Conservation (phyloP, 768 basidiomycete genomes). For the Fistulinella prunicolor region DNA sequence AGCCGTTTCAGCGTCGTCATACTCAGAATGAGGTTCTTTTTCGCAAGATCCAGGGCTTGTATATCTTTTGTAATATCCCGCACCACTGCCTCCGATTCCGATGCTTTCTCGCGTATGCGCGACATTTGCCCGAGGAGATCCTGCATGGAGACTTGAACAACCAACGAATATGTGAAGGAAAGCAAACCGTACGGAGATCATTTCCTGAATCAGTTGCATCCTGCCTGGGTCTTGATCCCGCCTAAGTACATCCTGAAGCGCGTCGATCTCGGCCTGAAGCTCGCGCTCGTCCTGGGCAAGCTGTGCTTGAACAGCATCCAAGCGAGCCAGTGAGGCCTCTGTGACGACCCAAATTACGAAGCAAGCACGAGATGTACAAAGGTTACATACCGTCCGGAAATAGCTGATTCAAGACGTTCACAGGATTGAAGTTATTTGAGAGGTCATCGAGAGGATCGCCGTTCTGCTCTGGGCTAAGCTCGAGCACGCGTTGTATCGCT, state of each 20-base stretch:
- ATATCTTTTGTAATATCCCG: slow-evolving; percentile 96
- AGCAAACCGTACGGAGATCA: slow-evolving; percentile 74
- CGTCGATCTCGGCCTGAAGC: slow-evolving; percentile 69
- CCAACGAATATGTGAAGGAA: not conserved
- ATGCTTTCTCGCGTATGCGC: slow-evolving; percentile 92
- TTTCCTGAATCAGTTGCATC: slow-evolving; percentile 91
- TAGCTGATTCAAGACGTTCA: slow-evolving; percentile 53
- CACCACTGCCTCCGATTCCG: slow-evolving; percentile 95
- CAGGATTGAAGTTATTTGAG: slow-evolving; percentile 54
- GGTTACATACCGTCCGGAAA: slow-evolving; percentile 76
- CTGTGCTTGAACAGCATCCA: slow-evolving; percentile 67
- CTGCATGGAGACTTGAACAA: slow-evolving; percentile 39
- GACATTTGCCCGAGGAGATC: slow-evolving; percentile 95
- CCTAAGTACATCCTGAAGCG: slow-evolving; percentile 63
- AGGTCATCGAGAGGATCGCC: slow-evolving; percentile 58
- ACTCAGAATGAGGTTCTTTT: slow-evolving; percentile 85
- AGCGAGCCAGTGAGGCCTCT: slow-evolving; percentile 76
- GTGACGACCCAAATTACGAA: slow-evolving; percentile 2
- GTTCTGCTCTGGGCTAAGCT: slow-evolving; percentile 42
- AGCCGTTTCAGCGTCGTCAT: slow-evolving; percentile 89
- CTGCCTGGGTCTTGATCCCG: slow-evolving; percentile 81
- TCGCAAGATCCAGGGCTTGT: slow-evolving; percentile 88
- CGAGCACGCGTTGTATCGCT: slow-evolving; percentile 68
- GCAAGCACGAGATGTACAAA: not conserved
- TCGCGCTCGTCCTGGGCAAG: slow-evolving; percentile 67